These are phyloP conservation scores for Tricholoma sp. DNA, from an alignment of 768 basidiomycete species.

Conservation along the genomic window DNA sequence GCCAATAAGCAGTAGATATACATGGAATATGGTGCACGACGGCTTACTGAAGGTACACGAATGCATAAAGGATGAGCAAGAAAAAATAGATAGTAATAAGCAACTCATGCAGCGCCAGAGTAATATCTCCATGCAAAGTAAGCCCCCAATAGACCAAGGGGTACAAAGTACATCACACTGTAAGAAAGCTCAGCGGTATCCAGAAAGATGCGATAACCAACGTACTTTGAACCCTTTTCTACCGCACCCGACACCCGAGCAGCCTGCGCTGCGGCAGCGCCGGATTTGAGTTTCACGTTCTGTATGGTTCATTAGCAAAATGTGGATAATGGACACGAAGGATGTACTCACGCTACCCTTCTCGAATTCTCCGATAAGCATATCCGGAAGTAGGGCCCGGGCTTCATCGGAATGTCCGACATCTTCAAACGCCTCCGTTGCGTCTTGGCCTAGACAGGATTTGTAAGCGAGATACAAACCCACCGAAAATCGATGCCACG, in stretches of 20 bases:
- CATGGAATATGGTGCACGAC: conserved; percentile 3
- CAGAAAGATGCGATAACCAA: conserved; percentile 9
- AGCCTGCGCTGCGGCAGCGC: conserved; percentile 41
- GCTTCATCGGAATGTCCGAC: conserved; percentile 99
- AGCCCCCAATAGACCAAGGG: conserved; percentile 70
- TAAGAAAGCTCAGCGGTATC: conserved; percentile 7
- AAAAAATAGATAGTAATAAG: conserved; percentile 11
- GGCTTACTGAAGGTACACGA: neutral
- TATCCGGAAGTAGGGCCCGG: conserved; percentile 70
- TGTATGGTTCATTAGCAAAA: conserved; percentile 17
- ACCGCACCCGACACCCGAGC: conserved; percentile 45
- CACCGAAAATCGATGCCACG: conserved; percentile 30
- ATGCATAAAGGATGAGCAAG: neutral
- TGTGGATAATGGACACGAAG: conserved; percentile 5
- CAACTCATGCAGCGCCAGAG: conserved; percentile 37
- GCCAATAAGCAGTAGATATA: conserved; percentile 3
- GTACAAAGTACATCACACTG: conserved; percentile 81
- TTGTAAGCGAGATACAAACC: conserved; percentile 6
- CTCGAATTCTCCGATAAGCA: conserved; percentile 83
- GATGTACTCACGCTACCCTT: conserved; percentile 50
- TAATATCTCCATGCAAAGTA: conserved; percentile 90
- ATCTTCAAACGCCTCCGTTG: conserved; percentile 98
- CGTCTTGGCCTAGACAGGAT: conserved; percentile 70
- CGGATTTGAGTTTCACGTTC: conserved; percentile 50
- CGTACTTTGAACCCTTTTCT: conserved; percentile 67